These are phyloP conservation scores for Paxillus rubicundulus DNA, from an alignment of 768 basidiomycete genomes.

Conservation along the genomic window DNA sequence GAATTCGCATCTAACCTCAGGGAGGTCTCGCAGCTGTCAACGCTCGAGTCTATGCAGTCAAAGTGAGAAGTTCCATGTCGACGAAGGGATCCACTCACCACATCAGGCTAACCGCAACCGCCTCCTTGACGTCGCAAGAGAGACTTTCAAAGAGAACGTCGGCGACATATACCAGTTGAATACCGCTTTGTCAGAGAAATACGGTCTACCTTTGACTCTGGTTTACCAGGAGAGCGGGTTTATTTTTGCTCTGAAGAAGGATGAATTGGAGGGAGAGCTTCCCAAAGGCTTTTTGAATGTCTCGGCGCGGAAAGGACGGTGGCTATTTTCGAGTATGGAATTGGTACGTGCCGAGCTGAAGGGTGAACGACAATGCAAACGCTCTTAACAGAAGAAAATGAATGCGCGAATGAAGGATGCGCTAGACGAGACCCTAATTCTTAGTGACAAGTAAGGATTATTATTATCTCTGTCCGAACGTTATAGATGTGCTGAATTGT, in stretches of 20 bases:
- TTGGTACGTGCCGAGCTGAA: constrained; percentile 49
- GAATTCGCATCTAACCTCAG: constrained; percentile 32
- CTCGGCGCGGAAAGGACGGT: constrained; percentile 62
- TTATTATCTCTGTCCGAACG: background rate
- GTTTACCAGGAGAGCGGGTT: constrained; percentile 75
- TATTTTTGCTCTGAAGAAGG: constrained; percentile 67
- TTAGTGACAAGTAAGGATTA: constrained; percentile 69
- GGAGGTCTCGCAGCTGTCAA: constrained; percentile 73
- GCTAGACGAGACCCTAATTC: constrained; percentile 81
- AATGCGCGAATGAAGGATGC: constrained; percentile 90
- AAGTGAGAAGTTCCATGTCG: constrained; percentile 33
- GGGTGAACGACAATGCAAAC: background rate
- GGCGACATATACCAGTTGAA: constrained; percentile 79
- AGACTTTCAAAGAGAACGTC: constrained; percentile 92
- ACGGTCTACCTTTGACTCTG: constrained; percentile 62
- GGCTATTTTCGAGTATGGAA: constrained; percentile 77
- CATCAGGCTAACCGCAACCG: constrained; percentile 70
- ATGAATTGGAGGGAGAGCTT: constrained; percentile 46
- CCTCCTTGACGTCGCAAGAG: constrained; percentile 90
- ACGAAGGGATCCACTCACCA: background rate
- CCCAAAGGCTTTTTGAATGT: constrained; percentile 74
- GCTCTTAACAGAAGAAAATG: constrained; percentile 64
- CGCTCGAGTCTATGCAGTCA: constrained; percentile 86
- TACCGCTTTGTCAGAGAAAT: constrained; percentile 53
- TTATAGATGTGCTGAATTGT: background rate